Evolutionary conservation across 371 early-diverging fungal genomes (phyloP).

Genomic region (Rhizopus delemar): DNA sequence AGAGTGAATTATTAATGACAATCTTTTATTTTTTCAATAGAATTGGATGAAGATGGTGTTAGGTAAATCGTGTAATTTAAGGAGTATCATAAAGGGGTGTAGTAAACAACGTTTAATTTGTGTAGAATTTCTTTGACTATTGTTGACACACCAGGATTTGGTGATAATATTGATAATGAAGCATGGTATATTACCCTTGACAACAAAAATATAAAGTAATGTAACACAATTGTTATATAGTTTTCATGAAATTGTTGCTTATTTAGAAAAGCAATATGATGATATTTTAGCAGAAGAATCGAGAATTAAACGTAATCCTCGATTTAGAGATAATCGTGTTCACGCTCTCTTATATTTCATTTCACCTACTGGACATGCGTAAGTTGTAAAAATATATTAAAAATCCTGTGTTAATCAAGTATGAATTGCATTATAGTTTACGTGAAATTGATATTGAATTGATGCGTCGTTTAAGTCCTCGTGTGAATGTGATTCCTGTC

Average conservation of each 20-base stretch:
- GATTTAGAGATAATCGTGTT: slow-evolving; percentile 95
- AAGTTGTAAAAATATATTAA: slow-evolving; percentile 17
- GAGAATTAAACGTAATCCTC: slow-evolving; percentile 92
- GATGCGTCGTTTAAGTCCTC: slow-evolving; percentile 89
- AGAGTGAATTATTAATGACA: neutral
- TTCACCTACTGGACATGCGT: slow-evolving; percentile 95
- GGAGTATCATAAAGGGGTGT: neutral
- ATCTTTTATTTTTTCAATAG: slow-evolving; percentile 37
- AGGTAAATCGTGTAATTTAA: slow-evolving; percentile 29
- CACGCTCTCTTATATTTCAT: slow-evolving; percentile 98
- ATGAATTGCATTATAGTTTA: slow-evolving; percentile 55
- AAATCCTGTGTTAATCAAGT: neutral
- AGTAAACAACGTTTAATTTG: neutral
- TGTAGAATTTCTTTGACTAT: slow-evolving; percentile 74
- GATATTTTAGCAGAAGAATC: slow-evolving; percentile 94
- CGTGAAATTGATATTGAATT: slow-evolving; percentile 97
- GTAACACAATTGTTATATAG: slow-evolving; percentile 28
- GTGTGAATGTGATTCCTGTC: slow-evolving; percentile 95
- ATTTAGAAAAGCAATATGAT: slow-evolving; percentile 95
- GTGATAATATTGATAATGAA: slow-evolving; percentile 88
- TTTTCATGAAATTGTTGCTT: slow-evolving; percentile 85
- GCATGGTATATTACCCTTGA: slow-evolving; percentile 50
- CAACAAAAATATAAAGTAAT: neutral
- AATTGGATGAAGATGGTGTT: slow-evolving; percentile 95
- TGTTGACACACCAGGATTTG: slow-evolving; percentile 98